Evolutionary conservation across 75 land plant genomes (phyloP).

Genomic region (Pinus albicaulis): DNA sequence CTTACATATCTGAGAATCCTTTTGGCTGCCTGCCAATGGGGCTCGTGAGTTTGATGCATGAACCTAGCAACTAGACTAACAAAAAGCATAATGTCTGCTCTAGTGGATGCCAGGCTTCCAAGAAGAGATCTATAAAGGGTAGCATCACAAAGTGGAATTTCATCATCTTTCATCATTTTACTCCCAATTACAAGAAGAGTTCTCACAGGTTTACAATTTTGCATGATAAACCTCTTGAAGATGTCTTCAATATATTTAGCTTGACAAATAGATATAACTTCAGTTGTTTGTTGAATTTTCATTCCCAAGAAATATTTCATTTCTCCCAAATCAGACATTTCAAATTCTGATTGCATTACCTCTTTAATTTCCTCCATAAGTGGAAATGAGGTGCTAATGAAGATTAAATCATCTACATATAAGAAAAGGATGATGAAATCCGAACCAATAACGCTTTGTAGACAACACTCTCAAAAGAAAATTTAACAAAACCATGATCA

Average conservation of each 20-base stretch:
- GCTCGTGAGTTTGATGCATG: not conserved
- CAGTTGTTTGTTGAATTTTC: not conserved
- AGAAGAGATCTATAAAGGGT: constrained; percentile 9
- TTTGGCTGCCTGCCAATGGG: constrained; percentile 21
- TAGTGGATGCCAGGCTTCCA: constrained; percentile 7
- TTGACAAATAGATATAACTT: constrained; percentile 13
- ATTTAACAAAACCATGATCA: too few relatives aligned
- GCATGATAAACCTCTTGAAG: not conserved
- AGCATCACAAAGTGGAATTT: not conserved
- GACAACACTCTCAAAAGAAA: not conserved
- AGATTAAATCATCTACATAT: constrained; percentile 22
- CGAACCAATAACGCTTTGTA: not conserved
- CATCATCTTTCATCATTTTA: not conserved
- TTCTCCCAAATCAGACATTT: constrained; percentile 20
- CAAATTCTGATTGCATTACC: not conserved
- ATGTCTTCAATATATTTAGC: constrained; percentile 4
- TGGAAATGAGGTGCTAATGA: not conserved
- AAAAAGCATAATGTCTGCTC: constrained; percentile 20
- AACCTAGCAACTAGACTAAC: not conserved
- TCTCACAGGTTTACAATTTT: not conserved
- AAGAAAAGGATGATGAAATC: not conserved
- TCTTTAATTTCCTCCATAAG: not conserved
- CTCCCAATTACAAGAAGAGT: not conserved
- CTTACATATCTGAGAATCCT: constrained; percentile 13
- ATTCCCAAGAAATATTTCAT: constrained; percentile 12